Conservation (phyloP, 805 yeast genomes). For the Pichia occidentalis region DNA sequence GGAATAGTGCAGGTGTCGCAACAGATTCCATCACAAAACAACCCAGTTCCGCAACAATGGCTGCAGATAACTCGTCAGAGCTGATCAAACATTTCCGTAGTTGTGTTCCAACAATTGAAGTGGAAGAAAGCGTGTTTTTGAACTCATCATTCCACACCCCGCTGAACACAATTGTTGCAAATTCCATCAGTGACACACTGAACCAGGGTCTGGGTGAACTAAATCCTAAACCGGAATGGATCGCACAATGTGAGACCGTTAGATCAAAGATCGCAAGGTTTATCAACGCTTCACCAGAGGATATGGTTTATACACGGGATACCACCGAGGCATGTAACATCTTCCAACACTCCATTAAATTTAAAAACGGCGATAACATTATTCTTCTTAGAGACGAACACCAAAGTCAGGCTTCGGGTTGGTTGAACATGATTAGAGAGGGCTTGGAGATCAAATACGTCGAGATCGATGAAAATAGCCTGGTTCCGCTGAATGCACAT, state of each 20-base stretch:
- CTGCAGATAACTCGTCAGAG: too few species aligned
- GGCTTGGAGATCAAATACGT: conserved; percentile 5
- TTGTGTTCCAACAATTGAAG: not conserved
- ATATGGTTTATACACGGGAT: conserved; percentile 10
- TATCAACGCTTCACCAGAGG: conserved; percentile 1
- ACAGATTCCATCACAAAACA: too few species aligned
- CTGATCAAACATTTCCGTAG: not conserved
- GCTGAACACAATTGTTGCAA: not conserved
- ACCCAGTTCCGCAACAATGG: too few species aligned
- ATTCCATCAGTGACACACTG: not conserved
- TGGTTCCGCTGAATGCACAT: not conserved
- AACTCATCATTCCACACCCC: not conserved
- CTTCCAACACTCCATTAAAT: conserved; percentile 8
- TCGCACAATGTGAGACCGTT: not conserved
- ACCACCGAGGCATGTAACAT: conserved; percentile 8
- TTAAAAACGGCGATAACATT: conserved; percentile 8
- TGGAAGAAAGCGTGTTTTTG: not conserved
- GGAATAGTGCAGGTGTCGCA: too few species aligned
- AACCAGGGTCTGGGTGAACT: not conserved
- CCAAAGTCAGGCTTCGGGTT: conserved; percentile 4
- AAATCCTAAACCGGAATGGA: conserved; percentile 6
- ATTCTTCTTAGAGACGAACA: conserved; percentile 4
- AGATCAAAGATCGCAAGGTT: conserved; percentile 1
- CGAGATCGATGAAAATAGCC: not conserved
- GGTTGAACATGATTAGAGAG: conserved; percentile 3